phyloP scores from a whole-genome alignment of 2,329 filamentous ascomycete genomes.

The Clonostachys chloroleuca region DNA sequence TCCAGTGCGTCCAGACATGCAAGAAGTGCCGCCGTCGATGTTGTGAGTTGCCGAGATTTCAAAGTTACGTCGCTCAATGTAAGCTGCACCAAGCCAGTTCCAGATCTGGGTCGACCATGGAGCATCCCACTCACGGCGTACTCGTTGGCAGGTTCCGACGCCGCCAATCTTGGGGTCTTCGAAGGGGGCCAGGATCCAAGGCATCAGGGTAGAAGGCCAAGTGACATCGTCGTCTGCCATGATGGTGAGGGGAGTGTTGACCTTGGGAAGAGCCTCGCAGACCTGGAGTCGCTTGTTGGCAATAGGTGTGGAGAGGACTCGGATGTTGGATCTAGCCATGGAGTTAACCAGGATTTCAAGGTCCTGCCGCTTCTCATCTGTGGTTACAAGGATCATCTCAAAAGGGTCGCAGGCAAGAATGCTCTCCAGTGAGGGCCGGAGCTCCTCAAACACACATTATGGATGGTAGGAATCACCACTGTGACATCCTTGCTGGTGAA shows the following conservation, averaged over 20 bases:
- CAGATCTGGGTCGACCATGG: slow-evolving; percentile 62
- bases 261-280: slow-evolving; percentile 82
- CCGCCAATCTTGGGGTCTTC: slow-evolving; percentile 81
- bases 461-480: slow-evolving; percentile 89
- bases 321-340: slow-evolving; percentile 56
- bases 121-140: slow-evolving; percentile 63
- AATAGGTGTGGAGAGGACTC: slow-evolving; percentile 72
- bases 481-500: slow-evolving; percentile 83
- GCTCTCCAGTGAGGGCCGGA: slow-evolving; percentile 75
- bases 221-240: slow-evolving; percentile 96
- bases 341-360: slow-evolving; percentile 64
- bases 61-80: slow-evolving; percentile 92
- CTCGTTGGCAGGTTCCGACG: slow-evolving; percentile 86
- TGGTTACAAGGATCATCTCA: slow-evolving; percentile 82
- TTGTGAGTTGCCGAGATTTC: slow-evolving; percentile 95
- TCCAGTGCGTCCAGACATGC: slow-evolving; percentile 90
- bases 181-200: slow-evolving; percentile 91
- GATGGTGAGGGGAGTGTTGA: slow-evolving; percentile 78
- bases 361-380: slow-evolving; percentile 69
- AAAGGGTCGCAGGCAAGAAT: slow-evolving; percentile 66
- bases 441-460: slow-evolving; percentile 77
- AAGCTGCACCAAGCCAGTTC: slow-evolving; percentile 88
- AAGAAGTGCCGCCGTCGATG: slow-evolving; percentile 93
- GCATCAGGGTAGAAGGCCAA: slow-evolving; percentile 81
- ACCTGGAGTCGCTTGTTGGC: slow-evolving; percentile 96